Base-by-base conservation (phyloP, 345 rosid genomes). In the Reutealis trisperma region DNA sequence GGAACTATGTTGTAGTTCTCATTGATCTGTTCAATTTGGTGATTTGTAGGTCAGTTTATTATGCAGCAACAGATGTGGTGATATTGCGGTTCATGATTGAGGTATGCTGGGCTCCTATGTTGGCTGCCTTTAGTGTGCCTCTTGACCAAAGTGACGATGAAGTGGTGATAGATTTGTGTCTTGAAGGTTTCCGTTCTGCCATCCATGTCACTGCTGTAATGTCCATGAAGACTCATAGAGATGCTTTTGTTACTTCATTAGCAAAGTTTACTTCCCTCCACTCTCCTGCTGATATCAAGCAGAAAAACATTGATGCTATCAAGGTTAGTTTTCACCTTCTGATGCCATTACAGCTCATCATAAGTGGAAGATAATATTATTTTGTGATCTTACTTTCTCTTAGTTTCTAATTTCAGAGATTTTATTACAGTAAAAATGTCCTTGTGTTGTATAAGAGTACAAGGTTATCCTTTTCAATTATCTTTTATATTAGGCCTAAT, bases 81-180 rank as follows among this genome's bases (percentile, higher is more conserved):
- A 89, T 94, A 80, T 94, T 96, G 77, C 86, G 98, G 82, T 96
- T 96, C 88, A 96, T 96, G 99, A 85, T 94, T 77, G 99, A 96
- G 87, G 99, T 86, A 63, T 96, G 99, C 85, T 96, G 99, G 99
- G 99, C 99, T 82, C 98, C 98, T 59, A 94, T 96, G 99, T 79
- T 96, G 90, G 99, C 99, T 76, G 99, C 99, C 81, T 96, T 96
- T 88, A 96, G 99, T 76, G 98, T 96, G 75, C 99, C 98, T 63
- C 96, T 96, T 63, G 99, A 96, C 83, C 98, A 90, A 87, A 96
- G 98, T 84, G 99, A 91, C 68, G 97, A 94, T 84, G 93, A 92
- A 81, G 91, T 91, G 41, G 84, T 94, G 78, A 86, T 95, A 87
- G 81, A 90, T 77, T 83, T 92, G 67, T 96, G 99, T 85, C 94